A percentile compares a stretch with the other conserved stretches of the same genome.
These are phyloP conservation scores for Ceratobasidium sp. DNA, from an alignment of 1,284 basidiomycete species.

Conservation along the genomic window DNA sequence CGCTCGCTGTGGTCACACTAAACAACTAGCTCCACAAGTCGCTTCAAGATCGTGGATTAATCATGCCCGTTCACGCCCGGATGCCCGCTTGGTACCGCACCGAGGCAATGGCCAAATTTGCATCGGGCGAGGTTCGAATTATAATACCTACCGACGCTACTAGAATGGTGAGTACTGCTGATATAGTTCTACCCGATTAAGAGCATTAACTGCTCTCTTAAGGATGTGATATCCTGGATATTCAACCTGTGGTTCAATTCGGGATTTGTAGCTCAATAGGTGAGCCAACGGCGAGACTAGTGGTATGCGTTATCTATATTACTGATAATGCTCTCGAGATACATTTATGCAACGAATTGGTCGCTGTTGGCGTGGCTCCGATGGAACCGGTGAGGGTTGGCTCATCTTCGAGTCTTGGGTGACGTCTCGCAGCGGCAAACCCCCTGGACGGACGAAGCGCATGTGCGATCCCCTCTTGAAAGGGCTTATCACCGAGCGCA, in stretches of 20 bases:
- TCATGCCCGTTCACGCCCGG: slow-evolving; percentile 6
- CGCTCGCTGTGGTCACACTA: neutral
- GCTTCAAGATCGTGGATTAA: neutral
- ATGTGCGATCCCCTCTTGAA: neutral
- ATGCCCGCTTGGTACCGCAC: neutral
- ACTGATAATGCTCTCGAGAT: neutral
- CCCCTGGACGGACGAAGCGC: neutral
- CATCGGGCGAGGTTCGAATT: neutral
- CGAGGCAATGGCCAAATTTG: slow-evolving; percentile 3
- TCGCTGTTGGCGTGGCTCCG: neutral
- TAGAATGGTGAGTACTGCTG: neutral
- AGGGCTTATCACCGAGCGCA: neutral
- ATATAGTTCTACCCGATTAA: neutral
- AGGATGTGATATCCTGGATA: neutral
- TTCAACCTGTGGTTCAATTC: neutral
- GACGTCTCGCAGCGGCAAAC: neutral
- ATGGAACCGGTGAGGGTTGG: slow-evolving; percentile 8
- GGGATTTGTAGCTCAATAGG: slow-evolving; percentile 8
- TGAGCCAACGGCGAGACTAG: neutral
- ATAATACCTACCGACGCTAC: neutral
- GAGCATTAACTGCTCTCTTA: neutral
- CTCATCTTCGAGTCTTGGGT: slow-evolving; percentile 11
- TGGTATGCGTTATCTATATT: too few relatives aligned
- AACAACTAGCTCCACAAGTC: neutral
- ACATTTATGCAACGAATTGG: slow-evolving; percentile 28